These are phyloP conservation scores for Tephrocybe rancida DNA, from an alignment of 768 basidiomycete genomes.

Conservation along the genomic window DNA sequence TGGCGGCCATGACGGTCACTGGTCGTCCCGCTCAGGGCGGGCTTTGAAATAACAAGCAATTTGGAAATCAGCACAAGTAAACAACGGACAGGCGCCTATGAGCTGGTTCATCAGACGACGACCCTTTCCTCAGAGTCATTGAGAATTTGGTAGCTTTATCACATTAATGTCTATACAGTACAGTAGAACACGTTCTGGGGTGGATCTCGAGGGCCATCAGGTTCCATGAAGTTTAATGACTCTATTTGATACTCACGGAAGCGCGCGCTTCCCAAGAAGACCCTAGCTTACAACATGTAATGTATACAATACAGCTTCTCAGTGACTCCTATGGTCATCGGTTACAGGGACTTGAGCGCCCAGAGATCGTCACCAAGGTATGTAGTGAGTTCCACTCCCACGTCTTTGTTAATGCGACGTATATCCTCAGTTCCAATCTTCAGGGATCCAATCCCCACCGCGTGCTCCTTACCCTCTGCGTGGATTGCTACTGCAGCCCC, in stretches of 20 bases:
- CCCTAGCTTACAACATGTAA: conserved; percentile 1
- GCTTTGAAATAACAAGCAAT: conserved; percentile 12
- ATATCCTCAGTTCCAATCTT: conserved; percentile 90
- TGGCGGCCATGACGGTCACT: conserved; percentile 14
- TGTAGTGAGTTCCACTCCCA: conserved; percentile 86
- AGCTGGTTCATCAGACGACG: conserved; percentile 23
- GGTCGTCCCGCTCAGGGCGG: neutral
- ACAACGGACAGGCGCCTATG: conserved; percentile 11
- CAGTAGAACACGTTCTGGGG: conserved; percentile 22
- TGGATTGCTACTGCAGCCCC: conserved; percentile 86
- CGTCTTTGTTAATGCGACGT: conserved; percentile 83
- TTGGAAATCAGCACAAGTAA: conserved; percentile 7
- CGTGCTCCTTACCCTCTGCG: conserved; percentile 95
- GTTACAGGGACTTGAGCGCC: conserved; percentile 64
- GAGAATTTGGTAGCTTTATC: no score
- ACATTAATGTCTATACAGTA: neutral
- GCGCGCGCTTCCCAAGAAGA: neutral
- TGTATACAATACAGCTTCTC: neutral
- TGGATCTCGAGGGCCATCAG: conserved; percentile 1
- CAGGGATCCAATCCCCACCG: conserved; percentile 84
- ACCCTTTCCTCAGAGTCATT: conserved; percentile 5
- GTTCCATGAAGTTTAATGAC: neutral
- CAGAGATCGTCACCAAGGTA: conserved; percentile 91
- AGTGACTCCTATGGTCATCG: conserved; percentile 3
- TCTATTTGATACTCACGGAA: neutral